A percentile compares a stretch with the other conserved stretches of the same genome.
Evolutionary conservation across 768 basidiomycete genomes (phyloP).

Genomic region (Postia placenta): DNA sequence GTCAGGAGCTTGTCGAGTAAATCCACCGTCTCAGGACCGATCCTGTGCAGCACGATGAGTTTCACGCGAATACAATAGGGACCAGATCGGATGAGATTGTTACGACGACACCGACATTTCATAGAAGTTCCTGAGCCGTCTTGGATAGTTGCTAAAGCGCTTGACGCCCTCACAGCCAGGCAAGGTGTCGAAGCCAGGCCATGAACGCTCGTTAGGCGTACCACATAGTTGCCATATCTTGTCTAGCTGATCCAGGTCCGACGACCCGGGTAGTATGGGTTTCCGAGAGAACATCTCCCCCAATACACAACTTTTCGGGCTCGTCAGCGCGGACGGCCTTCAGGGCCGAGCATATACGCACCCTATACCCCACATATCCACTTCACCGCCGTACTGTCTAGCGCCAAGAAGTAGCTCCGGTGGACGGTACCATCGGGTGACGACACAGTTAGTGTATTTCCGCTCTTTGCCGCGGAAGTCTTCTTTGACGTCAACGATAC

Average conservation of each 20-base stretch:
- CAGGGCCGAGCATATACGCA: conserved; percentile 30
- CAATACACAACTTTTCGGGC: conserved; percentile 69
- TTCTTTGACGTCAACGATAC: conserved; percentile 29
- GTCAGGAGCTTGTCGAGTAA: conserved; percentile 76
- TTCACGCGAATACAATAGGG: background rate
- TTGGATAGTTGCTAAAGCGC: conserved; percentile 45
- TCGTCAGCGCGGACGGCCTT: background rate
- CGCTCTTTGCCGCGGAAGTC: conserved; percentile 45
- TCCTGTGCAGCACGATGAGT: conserved; percentile 31
- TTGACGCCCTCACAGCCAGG: conserved; percentile 80
- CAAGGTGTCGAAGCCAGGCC: conserved; percentile 70
- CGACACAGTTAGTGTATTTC: conserved; percentile 93
- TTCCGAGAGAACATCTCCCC: conserved; percentile 90
- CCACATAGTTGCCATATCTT: conserved; percentile 91
- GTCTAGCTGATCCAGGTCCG: conserved; percentile 88
- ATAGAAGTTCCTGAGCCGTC: conserved; percentile 52
- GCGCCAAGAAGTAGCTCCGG: conserved; percentile 90
- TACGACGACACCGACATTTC: conserved; percentile 47
- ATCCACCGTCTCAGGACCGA: conserved; percentile 71
- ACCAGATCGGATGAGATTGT: background rate
- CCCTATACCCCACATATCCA: conserved; percentile 99
- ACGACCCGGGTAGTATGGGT: conserved; percentile 82
- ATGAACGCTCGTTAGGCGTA: conserved; percentile 73
- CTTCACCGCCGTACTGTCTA: conserved; percentile 84
- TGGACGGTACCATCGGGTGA: conserved; percentile 92